Evolutionary conservation across 2,329 filamentous ascomycete species (phyloP), one percentile per base, ranked within the genome.

Genomic region (Periconia sp.): DNA sequence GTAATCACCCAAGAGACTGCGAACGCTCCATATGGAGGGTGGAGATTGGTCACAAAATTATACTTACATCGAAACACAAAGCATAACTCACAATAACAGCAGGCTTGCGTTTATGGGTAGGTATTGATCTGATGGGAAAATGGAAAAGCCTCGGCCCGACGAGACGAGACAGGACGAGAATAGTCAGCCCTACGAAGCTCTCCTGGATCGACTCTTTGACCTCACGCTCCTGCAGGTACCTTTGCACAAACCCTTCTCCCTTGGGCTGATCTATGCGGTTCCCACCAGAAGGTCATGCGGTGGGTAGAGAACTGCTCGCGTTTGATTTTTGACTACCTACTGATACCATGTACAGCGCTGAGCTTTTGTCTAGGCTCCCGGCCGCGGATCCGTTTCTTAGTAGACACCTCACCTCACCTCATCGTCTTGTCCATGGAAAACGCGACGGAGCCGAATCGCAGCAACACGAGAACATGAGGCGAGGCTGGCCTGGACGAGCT

Each of bases 301-400:
- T 56, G 57, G 57, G 43, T 43, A 55, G 50, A 57, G 55, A 47
- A 53, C 41, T 62, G 53, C 53, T 54, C 49, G 51, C 51, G 54
- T 52, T 49, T 27, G 23, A n/a, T 27, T 27, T 27, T 56, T 62
- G 33, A 37, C n/a, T n/a, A 61, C 59, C 54, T 47, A 27, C 14
- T 47, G 20, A 48, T 48, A 57, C n/a, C n/a, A n/a, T n/a, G n/a
- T n/a, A n/a, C n/a, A n/a, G n/a, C n/a, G n/a, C n/a, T n/a, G n/a
- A n/a, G n/a, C 52, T 47, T 56, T 55, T 57, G 58, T 57, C 59
- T 53, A 45, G 52, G 33, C 44, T 64, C 61, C 60, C 67, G 67
- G 68, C 66, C 68, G 67, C 69, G 68, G 68, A 71, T 63, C 55
- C 69, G 53, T 58, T 37, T 6, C 33, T 37, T 37, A 37, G 33